These are phyloP conservation scores for Malus asiatica DNA, from an alignment of 306 rosid species.

Conservation along the genomic window DNA sequence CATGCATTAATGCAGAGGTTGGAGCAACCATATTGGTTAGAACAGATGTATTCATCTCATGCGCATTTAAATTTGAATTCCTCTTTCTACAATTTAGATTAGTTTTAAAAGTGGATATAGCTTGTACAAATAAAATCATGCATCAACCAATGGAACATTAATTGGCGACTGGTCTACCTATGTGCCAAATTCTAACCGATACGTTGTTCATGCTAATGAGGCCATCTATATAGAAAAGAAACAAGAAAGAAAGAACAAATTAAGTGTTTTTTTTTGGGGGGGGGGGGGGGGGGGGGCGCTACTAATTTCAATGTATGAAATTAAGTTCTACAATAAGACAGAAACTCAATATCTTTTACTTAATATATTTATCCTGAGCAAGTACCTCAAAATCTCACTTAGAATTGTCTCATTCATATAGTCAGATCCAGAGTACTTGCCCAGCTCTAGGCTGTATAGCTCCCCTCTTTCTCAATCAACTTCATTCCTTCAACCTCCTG, in stretches of 20 bases:
- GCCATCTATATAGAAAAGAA: not conserved
- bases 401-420: conserved; percentile 64
- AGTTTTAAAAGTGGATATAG: not conserved
- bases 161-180: not conserved
- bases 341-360: not conserved
- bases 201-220: conserved; percentile 6
- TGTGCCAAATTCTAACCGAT: not conserved
- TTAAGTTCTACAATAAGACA: not conserved
- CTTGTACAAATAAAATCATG: not conserved
- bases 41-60: not conserved
- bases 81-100: not conserved
- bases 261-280: too few relatives aligned
- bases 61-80: too few relatives aligned
- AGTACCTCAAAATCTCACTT: conserved; percentile 81
- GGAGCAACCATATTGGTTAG: not conserved
- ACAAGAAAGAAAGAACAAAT: not conserved
- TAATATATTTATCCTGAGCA: conserved; percentile 23
- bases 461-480: conserved; percentile 6
- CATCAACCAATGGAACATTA: conserved; percentile 1
- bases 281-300: too few relatives aligned
- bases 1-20: not conserved
- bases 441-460: not conserved
- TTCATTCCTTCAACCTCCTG: conserved; percentile 31
- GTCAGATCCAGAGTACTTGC: conserved; percentile 77
- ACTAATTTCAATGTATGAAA: not conserved